These are phyloP conservation scores for Mucor mucedo DNA, from an alignment of 371 early-diverging fungal genomes.

Conservation along the genomic window DNA sequence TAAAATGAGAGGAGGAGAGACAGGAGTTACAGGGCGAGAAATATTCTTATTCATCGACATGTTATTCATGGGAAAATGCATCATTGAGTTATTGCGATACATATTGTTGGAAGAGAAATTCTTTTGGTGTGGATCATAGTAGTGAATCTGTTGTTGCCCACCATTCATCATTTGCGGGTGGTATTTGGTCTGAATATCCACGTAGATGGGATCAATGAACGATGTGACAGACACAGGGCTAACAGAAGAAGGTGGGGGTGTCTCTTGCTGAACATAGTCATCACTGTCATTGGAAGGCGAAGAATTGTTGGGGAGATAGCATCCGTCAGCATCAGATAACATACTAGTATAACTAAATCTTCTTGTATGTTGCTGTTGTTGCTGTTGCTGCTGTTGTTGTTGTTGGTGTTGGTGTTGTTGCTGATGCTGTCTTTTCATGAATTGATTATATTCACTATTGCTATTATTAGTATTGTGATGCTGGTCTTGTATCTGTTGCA, in stretches of 20 bases:
- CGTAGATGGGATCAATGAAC: constrained; percentile 29
- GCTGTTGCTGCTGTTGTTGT: constrained; percentile 18
- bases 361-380: constrained; percentile 21
- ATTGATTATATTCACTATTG: constrained; percentile 19
- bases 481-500: constrained; percentile 13
- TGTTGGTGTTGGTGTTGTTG: constrained; percentile 9
- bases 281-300: constrained; percentile 40
- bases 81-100: constrained; percentile 5
- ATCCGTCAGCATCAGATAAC: constrained; percentile 44
- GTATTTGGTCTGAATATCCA: constrained; percentile 26
- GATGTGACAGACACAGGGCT: constrained; percentile 15
- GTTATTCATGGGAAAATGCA: constrained; percentile 8
- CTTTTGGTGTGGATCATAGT: constrained; percentile 21
- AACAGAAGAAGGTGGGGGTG: constrained; percentile 20
- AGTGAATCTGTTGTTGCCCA: constrained; percentile 16
- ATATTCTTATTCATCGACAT: constrained; percentile 3
- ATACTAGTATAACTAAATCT: constrained; percentile 54
- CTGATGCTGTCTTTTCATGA: constrained; percentile 15
- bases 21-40: constrained; percentile 22
- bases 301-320: constrained; percentile 28
- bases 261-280: constrained; percentile 26
- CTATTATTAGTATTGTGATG: not conserved
- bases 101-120: constrained; percentile 6
- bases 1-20: constrained; percentile 24
- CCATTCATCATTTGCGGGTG: constrained; percentile 10